Evolutionary conservation across 371 early-diverging fungal species (phyloP).

Genomic region (Rhizopus sp.): DNA sequence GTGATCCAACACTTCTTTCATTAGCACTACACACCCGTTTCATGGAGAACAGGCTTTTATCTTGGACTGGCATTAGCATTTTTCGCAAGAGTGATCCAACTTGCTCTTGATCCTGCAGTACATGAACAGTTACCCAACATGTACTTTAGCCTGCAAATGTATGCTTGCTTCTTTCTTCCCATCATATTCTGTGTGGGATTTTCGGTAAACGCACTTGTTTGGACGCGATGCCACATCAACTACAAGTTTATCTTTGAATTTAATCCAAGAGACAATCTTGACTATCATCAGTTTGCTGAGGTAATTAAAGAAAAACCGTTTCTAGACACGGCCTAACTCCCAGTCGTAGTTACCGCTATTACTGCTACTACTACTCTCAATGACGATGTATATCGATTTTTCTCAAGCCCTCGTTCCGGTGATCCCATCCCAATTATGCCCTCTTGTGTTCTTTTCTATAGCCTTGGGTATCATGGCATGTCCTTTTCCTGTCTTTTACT

Average conservation of each 20-base stretch:
- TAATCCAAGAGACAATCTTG: constrained; percentile 74
- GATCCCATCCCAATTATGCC: constrained; percentile 51
- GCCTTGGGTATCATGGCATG: constrained; percentile 55
- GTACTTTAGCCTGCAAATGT: constrained; percentile 61
- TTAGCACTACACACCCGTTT: constrained; percentile 31
- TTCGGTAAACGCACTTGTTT: constrained; percentile 70
- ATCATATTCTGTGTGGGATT: constrained; percentile 69
- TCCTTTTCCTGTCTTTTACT: constrained; percentile 69
- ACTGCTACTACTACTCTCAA: constrained; percentile 53
- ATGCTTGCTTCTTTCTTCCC: constrained; percentile 66
- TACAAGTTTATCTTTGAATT: constrained; percentile 89
- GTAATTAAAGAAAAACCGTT: constrained; percentile 19
- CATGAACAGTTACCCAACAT: constrained; percentile 24
- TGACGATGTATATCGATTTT: constrained; percentile 59
- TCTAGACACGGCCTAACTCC: background rate
- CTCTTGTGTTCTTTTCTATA: constrained; percentile 50
- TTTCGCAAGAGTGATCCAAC: constrained; percentile 32
- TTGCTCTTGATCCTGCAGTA: constrained; percentile 15
- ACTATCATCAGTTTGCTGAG: constrained; percentile 72
- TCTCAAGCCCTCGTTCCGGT: constrained; percentile 36
- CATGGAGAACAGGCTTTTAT: constrained; percentile 57
- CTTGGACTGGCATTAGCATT: constrained; percentile 59
- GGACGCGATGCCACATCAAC: constrained; percentile 73
- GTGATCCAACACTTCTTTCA: background rate
- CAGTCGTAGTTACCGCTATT: constrained; percentile 59